Conservation (phyloP, 352 stramenopile genomes). For the Globisporangium cystogenes region DNA sequence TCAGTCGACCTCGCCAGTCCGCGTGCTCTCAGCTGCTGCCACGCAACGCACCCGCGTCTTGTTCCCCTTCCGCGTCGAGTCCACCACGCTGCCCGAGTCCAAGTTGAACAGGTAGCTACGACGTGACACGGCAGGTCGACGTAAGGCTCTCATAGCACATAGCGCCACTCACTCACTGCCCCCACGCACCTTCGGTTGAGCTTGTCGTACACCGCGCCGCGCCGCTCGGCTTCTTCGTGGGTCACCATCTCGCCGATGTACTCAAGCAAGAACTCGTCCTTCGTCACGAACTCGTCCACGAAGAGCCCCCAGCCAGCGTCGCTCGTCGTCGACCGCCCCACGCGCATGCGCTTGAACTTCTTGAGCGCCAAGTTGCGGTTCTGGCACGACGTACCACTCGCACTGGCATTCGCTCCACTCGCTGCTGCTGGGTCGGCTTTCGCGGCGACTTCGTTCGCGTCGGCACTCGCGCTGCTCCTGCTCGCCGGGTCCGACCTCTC, state of each 20-base stretch:
- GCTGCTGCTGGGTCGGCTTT: not conserved
- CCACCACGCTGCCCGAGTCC: conserved; percentile 88
- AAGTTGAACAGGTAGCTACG: conserved; percentile 93
- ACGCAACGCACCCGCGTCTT: conserved; percentile 74
- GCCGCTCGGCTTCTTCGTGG: conserved; percentile 87
- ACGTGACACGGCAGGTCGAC: not conserved
- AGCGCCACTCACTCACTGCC: not conserved
- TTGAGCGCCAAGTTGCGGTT: conserved; percentile 55
- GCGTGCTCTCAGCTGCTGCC: not conserved
- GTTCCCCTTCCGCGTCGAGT: conserved; percentile 93
- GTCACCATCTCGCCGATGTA: conserved; percentile 94
- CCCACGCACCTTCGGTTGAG: conserved; percentile 56
- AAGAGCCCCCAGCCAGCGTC: conserved; percentile 91
- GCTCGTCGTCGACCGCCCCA: conserved; percentile 76
- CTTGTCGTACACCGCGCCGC: conserved; percentile 87
- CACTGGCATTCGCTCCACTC: not conserved
- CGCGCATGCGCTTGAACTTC: conserved; percentile 56
- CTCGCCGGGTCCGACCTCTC: conserved; percentile 8
- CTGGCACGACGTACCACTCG: conserved; percentile 36
- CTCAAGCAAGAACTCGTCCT: conserved; percentile 93
- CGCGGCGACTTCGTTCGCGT: not conserved
- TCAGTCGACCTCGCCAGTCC: not conserved
- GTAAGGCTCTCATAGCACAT: not conserved
- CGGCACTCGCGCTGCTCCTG: not conserved
- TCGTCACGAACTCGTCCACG: conserved; percentile 80